phyloP scores from a whole-genome alignment of 805 yeast genomes.

The Candida coquimbonensis region DNA sequence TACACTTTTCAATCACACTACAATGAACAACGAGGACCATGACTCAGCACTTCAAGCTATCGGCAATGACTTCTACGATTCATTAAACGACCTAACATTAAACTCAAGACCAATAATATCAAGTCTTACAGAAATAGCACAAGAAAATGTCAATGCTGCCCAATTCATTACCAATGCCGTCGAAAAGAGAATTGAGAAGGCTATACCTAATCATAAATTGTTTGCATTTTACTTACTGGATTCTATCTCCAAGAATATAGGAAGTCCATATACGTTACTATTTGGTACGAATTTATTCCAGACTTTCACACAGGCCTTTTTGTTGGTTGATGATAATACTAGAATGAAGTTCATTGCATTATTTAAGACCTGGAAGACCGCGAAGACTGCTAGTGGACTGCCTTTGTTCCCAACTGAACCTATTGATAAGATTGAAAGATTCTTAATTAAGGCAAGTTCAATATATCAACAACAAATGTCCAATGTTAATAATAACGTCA shows the following conservation, averaged over 20 bases:
- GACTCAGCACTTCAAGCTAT: slow-evolving; percentile 18
- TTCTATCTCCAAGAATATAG: slow-evolving; percentile 86
- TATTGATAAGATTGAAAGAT: slow-evolving; percentile 64
- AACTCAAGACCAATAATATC: slow-evolving; percentile 88
- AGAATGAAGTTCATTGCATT: slow-evolving; percentile 68
- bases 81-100: slow-evolving; percentile 71
- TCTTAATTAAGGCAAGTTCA: slow-evolving; percentile 55
- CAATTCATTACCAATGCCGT: slow-evolving; percentile 70
- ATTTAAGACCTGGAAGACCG: slow-evolving; percentile 80
- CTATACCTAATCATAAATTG: slow-evolving; percentile 79
- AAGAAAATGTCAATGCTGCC: slow-evolving; percentile 74
- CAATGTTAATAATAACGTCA: background rate
- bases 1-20: background rate
- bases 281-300: slow-evolving; percentile 65
- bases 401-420: slow-evolving; percentile 71
- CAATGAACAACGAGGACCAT: slow-evolving; percentile 5
- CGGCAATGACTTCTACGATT: slow-evolving; percentile 58
- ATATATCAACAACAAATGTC: slow-evolving; percentile 25
- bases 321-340: slow-evolving; percentile 69
- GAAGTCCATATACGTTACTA: slow-evolving; percentile 79
- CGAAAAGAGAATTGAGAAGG: slow-evolving; percentile 60
- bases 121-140: slow-evolving; percentile 77
- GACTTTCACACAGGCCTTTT: slow-evolving; percentile 68
- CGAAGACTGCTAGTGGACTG: slow-evolving; percentile 51
- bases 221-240: slow-evolving; percentile 81